phyloP scores from a whole-genome alignment of 495 filamentous ascomycete species.

The Bacidia rubella region DNA sequence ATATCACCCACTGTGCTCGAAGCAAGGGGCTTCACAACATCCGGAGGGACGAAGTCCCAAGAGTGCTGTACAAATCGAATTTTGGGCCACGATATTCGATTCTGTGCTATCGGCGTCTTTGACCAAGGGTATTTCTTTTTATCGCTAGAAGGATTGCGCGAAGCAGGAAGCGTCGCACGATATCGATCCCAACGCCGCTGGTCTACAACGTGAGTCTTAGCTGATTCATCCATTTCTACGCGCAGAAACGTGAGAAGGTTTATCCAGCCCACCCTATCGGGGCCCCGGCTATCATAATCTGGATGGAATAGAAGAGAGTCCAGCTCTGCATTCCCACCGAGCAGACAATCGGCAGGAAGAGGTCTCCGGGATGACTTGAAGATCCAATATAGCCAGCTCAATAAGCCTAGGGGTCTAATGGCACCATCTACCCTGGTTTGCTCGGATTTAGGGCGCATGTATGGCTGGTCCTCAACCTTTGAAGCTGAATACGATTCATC shows the following conservation, averaged over 20 bases:
- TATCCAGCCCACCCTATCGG: too few species aligned
- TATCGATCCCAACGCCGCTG: slow-evolving; percentile 6
- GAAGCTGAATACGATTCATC: too few species aligned
- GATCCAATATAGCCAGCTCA: too few species aligned
- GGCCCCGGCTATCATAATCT: too few species aligned
- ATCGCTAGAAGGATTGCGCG: background rate
- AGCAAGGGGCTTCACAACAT: slow-evolving; percentile 22
- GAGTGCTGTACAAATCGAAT: slow-evolving; percentile 1
- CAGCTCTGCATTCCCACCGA: too few species aligned
- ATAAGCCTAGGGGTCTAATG: too few species aligned
- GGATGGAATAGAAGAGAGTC: too few species aligned
- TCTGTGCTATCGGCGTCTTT: background rate
- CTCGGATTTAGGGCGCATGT: too few species aligned
- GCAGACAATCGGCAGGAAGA: too few species aligned
- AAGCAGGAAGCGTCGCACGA: background rate
- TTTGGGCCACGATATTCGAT: background rate
- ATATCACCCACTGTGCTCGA: slow-evolving; percentile 20
- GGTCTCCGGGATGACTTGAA: too few species aligned
- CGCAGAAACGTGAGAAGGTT: background rate
- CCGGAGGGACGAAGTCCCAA: slow-evolving; percentile 26
- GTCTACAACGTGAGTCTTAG: slow-evolving; percentile 10
- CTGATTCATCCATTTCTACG: background rate
- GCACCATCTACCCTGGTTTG: too few species aligned
- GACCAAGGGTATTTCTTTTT: background rate
- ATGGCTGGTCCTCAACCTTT: too few species aligned